These are phyloP conservation scores for Magnusiomyces suaveolens DNA, from an alignment of 1,139 yeast species.

Conservation along the genomic window DNA sequence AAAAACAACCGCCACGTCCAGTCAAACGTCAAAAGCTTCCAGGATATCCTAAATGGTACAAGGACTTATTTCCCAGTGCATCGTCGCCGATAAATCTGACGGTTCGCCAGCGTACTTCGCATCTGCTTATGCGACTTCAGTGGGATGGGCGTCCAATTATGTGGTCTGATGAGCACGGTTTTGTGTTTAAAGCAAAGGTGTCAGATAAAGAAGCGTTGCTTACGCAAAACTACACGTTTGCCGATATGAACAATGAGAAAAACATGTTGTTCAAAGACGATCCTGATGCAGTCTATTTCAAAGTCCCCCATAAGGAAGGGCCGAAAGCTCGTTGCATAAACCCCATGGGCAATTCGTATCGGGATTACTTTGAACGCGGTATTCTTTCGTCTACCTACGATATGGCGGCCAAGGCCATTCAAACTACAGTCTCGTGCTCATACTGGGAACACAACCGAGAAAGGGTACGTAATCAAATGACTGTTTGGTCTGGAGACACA, in stretches of 20 bases:
- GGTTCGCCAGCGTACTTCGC: conserved; percentile 65
- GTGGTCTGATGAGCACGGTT: conserved; percentile 74
- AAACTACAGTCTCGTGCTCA: conserved; percentile 67
- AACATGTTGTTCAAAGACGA: conserved; percentile 22
- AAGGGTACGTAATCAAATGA: conserved; percentile 76
- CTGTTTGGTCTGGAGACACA: conserved; percentile 43
- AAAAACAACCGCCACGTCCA: conserved; percentile 35
- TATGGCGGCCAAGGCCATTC: conserved; percentile 67
- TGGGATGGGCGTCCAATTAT: conserved; percentile 82
- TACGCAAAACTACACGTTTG: conserved; percentile 44
- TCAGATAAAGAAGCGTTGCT: conserved; percentile 36
- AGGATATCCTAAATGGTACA: conserved; percentile 93
- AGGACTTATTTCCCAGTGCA: conserved; percentile 51
- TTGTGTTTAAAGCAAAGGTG: conserved; percentile 66
- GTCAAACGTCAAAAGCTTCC: conserved; percentile 68
- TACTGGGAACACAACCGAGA: conserved; percentile 92
- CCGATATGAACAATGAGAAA: conserved; percentile 34
- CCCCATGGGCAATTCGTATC: conserved; percentile 69
- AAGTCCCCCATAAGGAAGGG: conserved; percentile 90
- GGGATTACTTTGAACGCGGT: conserved; percentile 64
- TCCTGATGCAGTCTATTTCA: conserved; percentile 36
- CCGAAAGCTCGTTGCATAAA: conserved; percentile 62
- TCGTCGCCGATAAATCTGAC: conserved; percentile 46
- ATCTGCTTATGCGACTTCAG: conserved; percentile 60
- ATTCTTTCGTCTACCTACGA: conserved; percentile 60